A percentile compares a stretch with the other conserved stretches of the same genome.
These are phyloP conservation scores for Leccinum colubrinum DNA, from an alignment of 1,284 basidiomycete species.

Conservation along the genomic window DNA sequence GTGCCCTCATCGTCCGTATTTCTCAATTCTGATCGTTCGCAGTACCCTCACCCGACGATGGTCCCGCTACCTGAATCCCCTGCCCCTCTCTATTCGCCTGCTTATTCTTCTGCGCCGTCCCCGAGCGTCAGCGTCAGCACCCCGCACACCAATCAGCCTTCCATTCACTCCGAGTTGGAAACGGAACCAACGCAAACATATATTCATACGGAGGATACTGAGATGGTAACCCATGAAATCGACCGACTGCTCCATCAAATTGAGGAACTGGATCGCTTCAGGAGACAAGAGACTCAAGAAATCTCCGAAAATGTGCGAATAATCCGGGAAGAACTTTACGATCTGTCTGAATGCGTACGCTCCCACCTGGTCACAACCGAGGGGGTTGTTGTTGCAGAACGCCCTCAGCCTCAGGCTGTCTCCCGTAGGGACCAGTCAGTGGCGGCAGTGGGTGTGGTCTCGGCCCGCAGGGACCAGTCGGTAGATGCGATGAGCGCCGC, in stretches of 20 bases:
- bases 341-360: constrained; percentile 47
- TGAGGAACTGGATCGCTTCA: constrained; percentile 54
- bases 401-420: constrained; percentile 26
- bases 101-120: constrained; percentile 36
- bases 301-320: constrained; percentile 58
- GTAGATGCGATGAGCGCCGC: constrained; percentile 35
- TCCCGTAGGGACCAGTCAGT: constrained; percentile 43
- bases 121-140: constrained; percentile 51
- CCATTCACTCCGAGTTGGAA: constrained; percentile 52
- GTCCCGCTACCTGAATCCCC: constrained; percentile 37
- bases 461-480: constrained; percentile 38
- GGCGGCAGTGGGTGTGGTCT: constrained; percentile 28
- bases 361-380: constrained; percentile 26
- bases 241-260: constrained; percentile 64
- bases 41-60: constrained; percentile 29
- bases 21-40: constrained; percentile 1
- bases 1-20: constrained; percentile 27
- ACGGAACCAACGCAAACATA: constrained; percentile 39
- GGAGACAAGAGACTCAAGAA: constrained; percentile 60
- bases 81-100: constrained; percentile 31
- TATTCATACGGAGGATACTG: constrained; percentile 27
- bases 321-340: constrained; percentile 60
- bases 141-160: constrained; percentile 57
- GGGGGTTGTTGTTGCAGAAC: constrained; percentile 13
- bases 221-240: constrained; percentile 61